Base-by-base conservation (phyloP, 192 early-diverging fungal genomes). In the Oehlia diaphana region DNA sequence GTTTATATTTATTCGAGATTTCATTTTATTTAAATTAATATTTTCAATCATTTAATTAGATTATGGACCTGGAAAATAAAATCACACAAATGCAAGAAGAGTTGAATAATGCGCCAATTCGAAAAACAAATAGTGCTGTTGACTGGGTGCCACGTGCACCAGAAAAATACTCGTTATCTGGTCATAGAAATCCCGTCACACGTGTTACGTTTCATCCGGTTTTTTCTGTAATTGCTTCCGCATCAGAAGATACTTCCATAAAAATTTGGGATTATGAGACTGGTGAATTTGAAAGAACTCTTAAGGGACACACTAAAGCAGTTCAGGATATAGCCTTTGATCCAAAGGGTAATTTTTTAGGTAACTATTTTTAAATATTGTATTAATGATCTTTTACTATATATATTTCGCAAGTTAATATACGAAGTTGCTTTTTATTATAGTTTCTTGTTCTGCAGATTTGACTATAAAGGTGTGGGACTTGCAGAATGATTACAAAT, bases 181-280 rank as follows among this genome's bases (percentile, higher is more conserved):
- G 95, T 64, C 97, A 98, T 79, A 90, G 94, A 44, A 87, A 79
- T 72, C 94, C 96, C 16, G 89, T 98, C 50, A 95, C 94, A 21
- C 82, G 90, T 49, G 90, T 98, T 19, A 86, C 90, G 23, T 95
- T 97, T 79, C 97, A 98, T 79, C 97, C 97, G 26, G 88, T 96
- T 49, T 96, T 92, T 81, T 86, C 91, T 21, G 77, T 94, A 8
- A 70, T 97, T n/a, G 95, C 94, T 1, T 91, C 97, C 4, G 94
- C 94, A 19, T 93, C 92, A 16, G 97, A 99, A 81, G 97, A 99
- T 77, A 92, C 95, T 64, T 92, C 96, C 1, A 92, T 98, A 72
- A 95, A 95, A 79, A 91, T 98, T 47, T 99, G 93, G 93, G 97
- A 98, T 87, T 92, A 93, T 67, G 97, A 99, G 82, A 91, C 95